A percentile compares a stretch with the other conserved stretches of the same genome.
phyloP scores from a whole-genome alignment of 495 filamentous ascomycete genomes.

The Aspergillus sparsus region DNA sequence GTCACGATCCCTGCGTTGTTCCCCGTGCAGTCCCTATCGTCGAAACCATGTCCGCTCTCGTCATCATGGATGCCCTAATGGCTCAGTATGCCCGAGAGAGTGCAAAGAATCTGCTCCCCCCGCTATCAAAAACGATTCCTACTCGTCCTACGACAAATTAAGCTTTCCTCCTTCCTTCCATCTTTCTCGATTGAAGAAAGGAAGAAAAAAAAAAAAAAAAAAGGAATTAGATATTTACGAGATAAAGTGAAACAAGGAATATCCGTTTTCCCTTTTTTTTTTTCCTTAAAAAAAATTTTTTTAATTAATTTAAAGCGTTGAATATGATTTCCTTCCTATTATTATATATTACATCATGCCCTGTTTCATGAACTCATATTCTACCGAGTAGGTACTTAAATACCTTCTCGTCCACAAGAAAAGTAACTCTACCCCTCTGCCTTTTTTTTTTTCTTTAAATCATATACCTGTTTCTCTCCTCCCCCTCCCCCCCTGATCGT shows the following conservation, averaged over 20 bases:
- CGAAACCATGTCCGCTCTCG: slow-evolving; percentile 90
- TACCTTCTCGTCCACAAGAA: too few species aligned
- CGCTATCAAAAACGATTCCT: slow-evolving; percentile 40
- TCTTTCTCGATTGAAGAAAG: neutral
- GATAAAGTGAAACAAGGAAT: too few species aligned
- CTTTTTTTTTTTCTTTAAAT: neutral
- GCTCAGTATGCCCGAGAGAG: slow-evolving; percentile 73
- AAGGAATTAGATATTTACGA: too few species aligned
- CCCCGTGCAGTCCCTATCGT: slow-evolving; percentile 94
- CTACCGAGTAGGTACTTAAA: neutral
- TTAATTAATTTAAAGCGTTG: neutral
- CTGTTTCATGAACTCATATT: neutral
- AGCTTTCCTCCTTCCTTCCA: neutral
- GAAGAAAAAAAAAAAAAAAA: too few species aligned
- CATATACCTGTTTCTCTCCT: neutral
- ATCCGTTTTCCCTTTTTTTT: too few species aligned
- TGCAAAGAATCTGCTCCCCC: slow-evolving; percentile 45
- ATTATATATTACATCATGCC: neutral
- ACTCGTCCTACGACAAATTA: slow-evolving; percentile 29
- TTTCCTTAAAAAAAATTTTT: neutral
- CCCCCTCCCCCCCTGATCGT: neutral
- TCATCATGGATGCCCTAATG: slow-evolving; percentile 88
- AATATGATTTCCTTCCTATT: neutral
- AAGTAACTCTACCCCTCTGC: too few species aligned
- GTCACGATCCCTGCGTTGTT: slow-evolving; percentile 95